Evolutionary conservation across 352 stramenopile genomes (phyloP).

Genomic region (Globisporangium apiculatum): DNA sequence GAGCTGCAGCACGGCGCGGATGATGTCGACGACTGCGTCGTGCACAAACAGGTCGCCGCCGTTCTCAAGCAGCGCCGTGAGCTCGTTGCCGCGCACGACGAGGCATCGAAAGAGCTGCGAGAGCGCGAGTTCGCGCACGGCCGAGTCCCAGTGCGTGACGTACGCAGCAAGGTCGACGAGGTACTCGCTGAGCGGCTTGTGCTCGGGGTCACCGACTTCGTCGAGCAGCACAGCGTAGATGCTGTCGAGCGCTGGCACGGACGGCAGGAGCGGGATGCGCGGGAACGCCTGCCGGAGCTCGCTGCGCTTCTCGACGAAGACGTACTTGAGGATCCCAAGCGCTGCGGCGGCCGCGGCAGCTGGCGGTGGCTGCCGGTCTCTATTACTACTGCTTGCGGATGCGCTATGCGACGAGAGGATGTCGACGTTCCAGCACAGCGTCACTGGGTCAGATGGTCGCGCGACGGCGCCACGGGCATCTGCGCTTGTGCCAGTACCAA

Average conservation of each 20-base stretch:
- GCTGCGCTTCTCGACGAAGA: constrained; percentile 62
- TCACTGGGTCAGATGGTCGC: constrained; percentile 1
- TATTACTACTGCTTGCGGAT: not conserved
- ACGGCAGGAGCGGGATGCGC: constrained; percentile 60
- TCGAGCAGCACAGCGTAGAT: constrained; percentile 48
- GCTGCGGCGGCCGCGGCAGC: constrained; percentile 12
- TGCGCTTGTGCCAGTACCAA: not conserved
- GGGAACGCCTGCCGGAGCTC: constrained; percentile 62
- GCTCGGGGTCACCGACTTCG: constrained; percentile 50
- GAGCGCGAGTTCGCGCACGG: constrained; percentile 72
- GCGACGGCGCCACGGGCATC: too few relatives aligned
- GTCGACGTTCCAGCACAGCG: constrained; percentile 33
- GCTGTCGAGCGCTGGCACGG: constrained; percentile 55
- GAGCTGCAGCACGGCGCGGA: constrained; percentile 65
- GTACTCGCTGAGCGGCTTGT: constrained; percentile 38
- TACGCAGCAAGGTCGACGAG: constrained; percentile 50
- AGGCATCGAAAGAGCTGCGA: constrained; percentile 61
- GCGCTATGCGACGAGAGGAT: constrained; percentile 15
- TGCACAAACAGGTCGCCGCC: constrained; percentile 68
- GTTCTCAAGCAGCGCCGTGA: constrained; percentile 63
- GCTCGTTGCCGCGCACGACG: constrained; percentile 47
- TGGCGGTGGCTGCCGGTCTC: not conserved
- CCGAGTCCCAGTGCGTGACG: constrained; percentile 72
- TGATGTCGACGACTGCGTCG: constrained; percentile 37
- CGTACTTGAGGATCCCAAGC: constrained; percentile 43